A percentile compares a stretch with the other conserved stretches of the same genome.
These are phyloP conservation scores for Diaporthe sp. DNA, from an alignment of 2,329 filamentous ascomycete genomes.

Conservation along the genomic window DNA sequence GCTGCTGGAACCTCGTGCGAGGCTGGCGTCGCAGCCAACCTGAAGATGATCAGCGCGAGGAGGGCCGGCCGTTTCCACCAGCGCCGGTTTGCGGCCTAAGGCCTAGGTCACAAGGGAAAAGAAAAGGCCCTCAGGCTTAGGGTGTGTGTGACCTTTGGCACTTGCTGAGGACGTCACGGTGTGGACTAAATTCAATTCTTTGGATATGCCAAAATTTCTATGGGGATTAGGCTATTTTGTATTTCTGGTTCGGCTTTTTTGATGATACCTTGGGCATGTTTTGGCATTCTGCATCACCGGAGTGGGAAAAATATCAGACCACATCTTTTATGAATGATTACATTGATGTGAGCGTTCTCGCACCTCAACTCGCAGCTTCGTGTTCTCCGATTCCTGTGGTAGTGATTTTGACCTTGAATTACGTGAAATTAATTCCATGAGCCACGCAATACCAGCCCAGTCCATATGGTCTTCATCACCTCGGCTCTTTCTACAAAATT, in stretches of 20 bases:
- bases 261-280: constrained; percentile 29
- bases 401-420: background rate
- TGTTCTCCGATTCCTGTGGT: background rate
- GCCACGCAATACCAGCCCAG: background rate
- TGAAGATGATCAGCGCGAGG: constrained; percentile 4
- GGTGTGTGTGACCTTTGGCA: background rate
- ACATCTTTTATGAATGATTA: constrained; percentile 9
- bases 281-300: constrained; percentile 25
- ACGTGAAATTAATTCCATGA: background rate
- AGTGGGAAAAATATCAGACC: constrained; percentile 25
- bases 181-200: constrained; percentile 26
- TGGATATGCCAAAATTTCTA: background rate
- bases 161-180: constrained; percentile 3
- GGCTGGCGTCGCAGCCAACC: background rate
- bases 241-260: constrained; percentile 24
- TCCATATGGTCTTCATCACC: background rate
- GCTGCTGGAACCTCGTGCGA: constrained; percentile 66
- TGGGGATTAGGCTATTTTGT: constrained; percentile 9
- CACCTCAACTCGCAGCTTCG: background rate
- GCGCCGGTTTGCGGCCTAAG: constrained; percentile 9
- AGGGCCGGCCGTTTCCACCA: constrained; percentile 5
- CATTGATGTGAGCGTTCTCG: constrained; percentile 19
- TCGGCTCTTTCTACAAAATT: background rate
- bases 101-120: background rate
- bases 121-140: background rate